Base-by-base conservation (phyloP, 2,329 filamentous ascomycete species). In the Phyllosticta paracitricarpa region DNA sequence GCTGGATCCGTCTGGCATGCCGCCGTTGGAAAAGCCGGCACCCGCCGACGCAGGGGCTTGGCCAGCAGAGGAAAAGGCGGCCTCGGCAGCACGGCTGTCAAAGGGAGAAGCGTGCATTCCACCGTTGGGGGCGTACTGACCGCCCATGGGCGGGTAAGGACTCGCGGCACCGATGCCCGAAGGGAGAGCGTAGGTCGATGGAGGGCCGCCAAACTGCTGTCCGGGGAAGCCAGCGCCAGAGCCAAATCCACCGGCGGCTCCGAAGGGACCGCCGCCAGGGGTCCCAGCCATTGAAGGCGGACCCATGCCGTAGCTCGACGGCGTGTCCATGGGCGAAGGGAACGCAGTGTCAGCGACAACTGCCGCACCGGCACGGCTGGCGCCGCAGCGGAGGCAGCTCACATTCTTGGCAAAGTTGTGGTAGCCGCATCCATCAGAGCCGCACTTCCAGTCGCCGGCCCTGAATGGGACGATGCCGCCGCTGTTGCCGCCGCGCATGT, bases 321-420 rank as follows among this genome's bases (percentile, higher is more conserved):
- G 84, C 56, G 88, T 86, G 64, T 96, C 91, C 88, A 97, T 96
- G 22, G 89, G 87, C 10, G 90, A 92, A 14, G 90, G 88, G 76
- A 94, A 96, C 53, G 89, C 90, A 51, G 91, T 93, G 74, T 97
- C 94, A 30, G 93, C 93, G 62, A 97, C 91, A 57, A 99, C 89
- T 17, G 93, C 92, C 63, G 94, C 94, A 65, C 89, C 91, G 64
- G 93, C 93, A 68, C 94, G 90, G 74, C 91, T 95, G 59, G 93
- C 94, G 73, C 94, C 94, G 72, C 94, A 99, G 63, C 94, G 89
- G 65, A 99, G 84, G 76, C 94, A 99, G 77, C 91, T 96, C 62
- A 97, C 93, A 70, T 99, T 99, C 84, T 99, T 99, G 64, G 94
- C 94, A 73, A 99, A 99, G 79, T 99, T 99, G 81, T 99, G 94